Evolutionary conservation across 441 rosid genomes (phyloP).

Genomic region (Monsonia emarginata): DNA sequence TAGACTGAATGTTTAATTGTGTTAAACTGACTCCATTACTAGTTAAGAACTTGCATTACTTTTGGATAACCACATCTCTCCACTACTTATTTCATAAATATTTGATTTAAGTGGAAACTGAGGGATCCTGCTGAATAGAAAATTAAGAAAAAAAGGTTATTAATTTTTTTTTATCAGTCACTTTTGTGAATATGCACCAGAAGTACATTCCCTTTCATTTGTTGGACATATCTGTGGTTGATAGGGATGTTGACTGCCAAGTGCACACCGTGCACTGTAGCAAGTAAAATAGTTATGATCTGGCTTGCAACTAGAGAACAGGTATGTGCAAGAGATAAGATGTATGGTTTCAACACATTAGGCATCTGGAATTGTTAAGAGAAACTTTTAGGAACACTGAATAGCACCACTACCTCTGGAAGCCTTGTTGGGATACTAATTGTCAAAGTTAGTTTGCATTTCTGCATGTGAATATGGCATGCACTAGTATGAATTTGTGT

Average conservation of each 20-base stretch:
- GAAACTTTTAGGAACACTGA: not conserved
- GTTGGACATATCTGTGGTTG: not conserved
- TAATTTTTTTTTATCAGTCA: too few relatives aligned
- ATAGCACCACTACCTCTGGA: not conserved
- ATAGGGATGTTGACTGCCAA: not conserved
- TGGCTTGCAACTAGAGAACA: not conserved
- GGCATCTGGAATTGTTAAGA: not conserved
- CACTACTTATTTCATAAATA: not conserved
- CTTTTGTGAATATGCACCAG: too few relatives aligned
- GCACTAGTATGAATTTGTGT: too few relatives aligned
- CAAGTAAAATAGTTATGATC: not conserved
- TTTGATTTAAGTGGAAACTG: not conserved
- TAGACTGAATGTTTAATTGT: not conserved
- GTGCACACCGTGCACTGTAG: not conserved
- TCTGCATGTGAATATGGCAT: not conserved
- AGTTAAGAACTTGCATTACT: not conserved
- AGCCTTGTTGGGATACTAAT: not conserved
- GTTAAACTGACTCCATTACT: not conserved
- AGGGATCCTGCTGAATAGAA: not conserved
- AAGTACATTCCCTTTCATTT: not conserved
- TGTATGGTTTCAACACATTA: not conserved
- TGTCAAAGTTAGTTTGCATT: not conserved
- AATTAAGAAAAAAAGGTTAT: too few relatives aligned
- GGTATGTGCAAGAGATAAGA: not conserved
- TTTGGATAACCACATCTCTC: not conserved